Evolutionary conservation across 1,284 basidiomycete genomes (phyloP), one percentile per base, ranked within the genome.

Genomic region (Trichosporon sp.): DNA sequence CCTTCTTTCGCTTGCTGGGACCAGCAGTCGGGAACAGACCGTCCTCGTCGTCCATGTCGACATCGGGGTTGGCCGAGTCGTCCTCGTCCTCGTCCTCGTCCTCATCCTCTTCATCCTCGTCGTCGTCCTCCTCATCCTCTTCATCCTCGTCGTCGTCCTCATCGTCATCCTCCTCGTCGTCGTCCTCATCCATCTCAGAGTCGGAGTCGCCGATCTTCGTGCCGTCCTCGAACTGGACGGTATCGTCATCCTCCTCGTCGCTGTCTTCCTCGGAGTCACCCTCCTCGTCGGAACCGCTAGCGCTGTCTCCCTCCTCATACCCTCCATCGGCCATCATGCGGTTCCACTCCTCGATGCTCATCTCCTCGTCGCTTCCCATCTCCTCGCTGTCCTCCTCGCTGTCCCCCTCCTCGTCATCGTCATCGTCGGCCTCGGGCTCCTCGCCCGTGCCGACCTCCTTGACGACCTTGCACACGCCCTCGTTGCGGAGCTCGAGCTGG

Each of bases 401-500:
- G 14, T 75, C 74, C 7, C 72, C 70, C 8, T 78, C 78, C 26
- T 26, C 26, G 26, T 26, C 26, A 11, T 85, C 77, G 63, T 77
- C 76, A 8, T 68, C 74, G 67, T 80, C 80, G 68, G 80, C 79
- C 6, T 77, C 77, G 6, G 79, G 81, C 5, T 70, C 74, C 21
- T 76, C 73, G 21, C 70, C 75, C 1, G 67, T 66, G 4, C 77
- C 81, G 21, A 84, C 78, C 65, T 83, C 82, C 71, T 81, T 78
- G 38, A 83, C 72, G 6, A 83, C 79, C 31, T 75, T 76, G 37
- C 77, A 78, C 10, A 85, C 75, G 32, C 80, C 88, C 74, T 89
- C 88, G 32, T 90, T 85, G 65, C 92, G 87, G 65, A 96, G 85
- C 79, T 97, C 95, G 67, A 96, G 83, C 83, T 97, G 96, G 65